Evolutionary conservation across 768 basidiomycete species (phyloP).

Genomic region (Leccinum olivaceopallidum): DNA sequence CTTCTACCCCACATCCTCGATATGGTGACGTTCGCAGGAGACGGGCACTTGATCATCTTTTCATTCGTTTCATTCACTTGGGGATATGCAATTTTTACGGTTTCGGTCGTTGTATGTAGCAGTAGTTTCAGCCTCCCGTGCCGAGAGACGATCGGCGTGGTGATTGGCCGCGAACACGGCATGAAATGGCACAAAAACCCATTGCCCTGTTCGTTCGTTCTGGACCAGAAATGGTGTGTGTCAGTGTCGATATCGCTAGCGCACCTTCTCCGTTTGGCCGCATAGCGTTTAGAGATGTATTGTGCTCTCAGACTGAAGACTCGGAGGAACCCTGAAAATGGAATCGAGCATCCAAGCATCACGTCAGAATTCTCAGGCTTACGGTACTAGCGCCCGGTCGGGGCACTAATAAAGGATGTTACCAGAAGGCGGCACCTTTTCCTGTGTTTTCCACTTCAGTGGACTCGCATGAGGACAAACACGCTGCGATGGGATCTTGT

Average conservation of each 20-base stretch:
- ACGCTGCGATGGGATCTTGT: conserved; percentile 10
- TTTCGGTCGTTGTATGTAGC: neutral
- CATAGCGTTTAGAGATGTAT: conserved; percentile 12
- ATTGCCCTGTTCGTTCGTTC: conserved; percentile 5
- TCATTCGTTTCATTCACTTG: neutral
- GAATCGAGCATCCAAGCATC: conserved; percentile 1
- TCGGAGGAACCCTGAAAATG: conserved; percentile 4
- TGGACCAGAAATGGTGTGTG: conserved; percentile 8
- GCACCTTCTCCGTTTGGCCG: conserved; percentile 7
- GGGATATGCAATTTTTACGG: conserved; percentile 1
- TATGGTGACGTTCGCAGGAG: conserved; percentile 4
- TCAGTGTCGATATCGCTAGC: conserved; percentile 3
- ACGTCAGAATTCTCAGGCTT: neutral
- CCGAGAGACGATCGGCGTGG: neutral
- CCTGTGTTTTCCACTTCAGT: conserved; percentile 4
- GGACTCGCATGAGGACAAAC: conserved; percentile 8
- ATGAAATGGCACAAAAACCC: conserved; percentile 7
- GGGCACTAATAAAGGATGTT: neutral
- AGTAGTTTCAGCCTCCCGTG: neutral
- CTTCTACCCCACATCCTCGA: conserved; percentile 18
- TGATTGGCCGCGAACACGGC: neutral
- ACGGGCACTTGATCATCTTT: neutral
- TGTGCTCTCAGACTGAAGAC: neutral
- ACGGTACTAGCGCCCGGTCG: neutral
- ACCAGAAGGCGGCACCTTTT: conserved; percentile 1